These are phyloP conservation scores for Albatrellus ellisii DNA, from an alignment of 768 basidiomycete species.

Conservation along the genomic window DNA sequence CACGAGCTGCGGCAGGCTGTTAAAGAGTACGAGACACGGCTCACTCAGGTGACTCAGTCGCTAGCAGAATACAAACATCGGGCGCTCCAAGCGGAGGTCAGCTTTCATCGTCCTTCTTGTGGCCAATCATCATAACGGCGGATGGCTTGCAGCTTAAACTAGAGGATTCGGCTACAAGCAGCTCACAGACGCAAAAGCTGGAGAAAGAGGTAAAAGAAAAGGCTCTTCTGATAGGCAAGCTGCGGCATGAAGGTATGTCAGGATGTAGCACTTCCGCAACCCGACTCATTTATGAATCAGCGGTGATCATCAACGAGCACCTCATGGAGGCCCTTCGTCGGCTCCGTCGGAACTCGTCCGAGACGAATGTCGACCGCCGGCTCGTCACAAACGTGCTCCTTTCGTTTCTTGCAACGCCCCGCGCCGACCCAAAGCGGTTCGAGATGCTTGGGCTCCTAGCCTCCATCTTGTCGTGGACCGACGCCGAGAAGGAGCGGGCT, in stretches of 20 bases:
- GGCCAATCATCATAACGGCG: neutral
- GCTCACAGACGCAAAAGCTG: constrained; percentile 52
- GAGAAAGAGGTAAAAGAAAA: constrained; percentile 95
- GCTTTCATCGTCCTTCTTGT: constrained; percentile 10
- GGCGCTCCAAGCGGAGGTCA: constrained; percentile 77
- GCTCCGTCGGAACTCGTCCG: constrained; percentile 69
- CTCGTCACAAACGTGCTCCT: constrained; percentile 91
- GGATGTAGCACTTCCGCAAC: neutral
- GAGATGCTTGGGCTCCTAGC: constrained; percentile 89
- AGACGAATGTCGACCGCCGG: constrained; percentile 83
- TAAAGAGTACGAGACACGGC: constrained; percentile 66
- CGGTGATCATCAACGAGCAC: constrained; percentile 95
- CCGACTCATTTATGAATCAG: constrained; percentile 27
- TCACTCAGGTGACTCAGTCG: constrained; percentile 55
- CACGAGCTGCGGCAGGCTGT: constrained; percentile 80
- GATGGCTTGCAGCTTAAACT: constrained; percentile 44
- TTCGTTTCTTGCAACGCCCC: constrained; percentile 79
- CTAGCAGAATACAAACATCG: constrained; percentile 87
- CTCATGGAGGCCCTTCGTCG: constrained; percentile 96
- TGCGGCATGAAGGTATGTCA: constrained; percentile 79
- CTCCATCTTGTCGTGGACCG: constrained; percentile 87
- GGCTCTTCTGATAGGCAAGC: constrained; percentile 84
- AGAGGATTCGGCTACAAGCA: constrained; percentile 57
- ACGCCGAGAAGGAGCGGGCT: constrained; percentile 83
- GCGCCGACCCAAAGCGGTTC: constrained; percentile 89